phyloP scores from a whole-genome alignment of 192 early-diverging fungal species.

The Backusella luteola region DNA sequence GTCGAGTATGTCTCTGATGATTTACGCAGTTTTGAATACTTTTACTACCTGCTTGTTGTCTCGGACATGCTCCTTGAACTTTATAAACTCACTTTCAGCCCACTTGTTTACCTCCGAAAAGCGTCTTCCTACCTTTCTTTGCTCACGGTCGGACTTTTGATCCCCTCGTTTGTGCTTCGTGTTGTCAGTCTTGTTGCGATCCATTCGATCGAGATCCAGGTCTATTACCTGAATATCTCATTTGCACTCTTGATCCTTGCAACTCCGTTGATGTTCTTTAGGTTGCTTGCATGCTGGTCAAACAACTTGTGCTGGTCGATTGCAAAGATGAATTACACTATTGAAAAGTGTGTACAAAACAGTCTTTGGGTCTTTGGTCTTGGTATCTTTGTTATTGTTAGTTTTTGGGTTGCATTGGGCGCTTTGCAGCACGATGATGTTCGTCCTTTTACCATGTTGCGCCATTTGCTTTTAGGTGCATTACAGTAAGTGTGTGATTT shows the following conservation, averaged over 20 bases:
- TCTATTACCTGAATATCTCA: not conserved
- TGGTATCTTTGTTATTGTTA: constrained; percentile 10
- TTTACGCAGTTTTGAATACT: constrained; percentile 19
- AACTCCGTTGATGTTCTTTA: constrained; percentile 22
- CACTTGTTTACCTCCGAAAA: not conserved
- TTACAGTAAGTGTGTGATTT: constrained; percentile 21
- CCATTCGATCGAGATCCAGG: not conserved
- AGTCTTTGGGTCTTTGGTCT: constrained; percentile 18
- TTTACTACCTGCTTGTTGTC: constrained; percentile 23
- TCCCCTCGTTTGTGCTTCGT: not conserved
- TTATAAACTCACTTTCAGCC: not conserved
- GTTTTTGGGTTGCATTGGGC: constrained; percentile 31
- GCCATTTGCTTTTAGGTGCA: constrained; percentile 32
- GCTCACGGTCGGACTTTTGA: not conserved
- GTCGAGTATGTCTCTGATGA: constrained; percentile 15
- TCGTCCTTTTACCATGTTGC: constrained; percentile 18
- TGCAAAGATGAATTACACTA: constrained; percentile 11
- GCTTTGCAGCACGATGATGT: constrained; percentile 30
- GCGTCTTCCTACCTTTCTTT: constrained; percentile 11
- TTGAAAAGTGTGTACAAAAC: constrained; percentile 18
- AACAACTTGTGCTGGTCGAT: constrained; percentile 14
- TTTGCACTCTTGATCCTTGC: constrained; percentile 7
- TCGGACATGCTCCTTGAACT: constrained; percentile 25
- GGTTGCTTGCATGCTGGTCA: constrained; percentile 7
- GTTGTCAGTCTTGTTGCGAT: not conserved